Percentiles rank a stretch among this genome's conserved stretches.
These are phyloP conservation scores for Cladosporium sp. DNA, from an alignment of 2,329 filamentous ascomycete genomes.

Conservation along the genomic window DNA sequence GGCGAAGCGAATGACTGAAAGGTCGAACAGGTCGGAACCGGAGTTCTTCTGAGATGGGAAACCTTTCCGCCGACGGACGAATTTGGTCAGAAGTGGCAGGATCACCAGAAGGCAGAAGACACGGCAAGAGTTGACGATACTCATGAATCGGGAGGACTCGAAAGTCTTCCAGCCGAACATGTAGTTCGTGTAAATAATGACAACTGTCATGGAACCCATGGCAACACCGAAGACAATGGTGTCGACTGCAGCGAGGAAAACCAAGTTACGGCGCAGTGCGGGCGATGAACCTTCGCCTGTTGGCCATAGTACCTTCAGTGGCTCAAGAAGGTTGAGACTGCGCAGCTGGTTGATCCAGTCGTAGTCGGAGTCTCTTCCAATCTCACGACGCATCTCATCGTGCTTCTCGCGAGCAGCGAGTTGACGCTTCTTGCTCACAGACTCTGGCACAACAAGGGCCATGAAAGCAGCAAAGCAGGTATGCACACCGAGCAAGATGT, in stretches of 20 bases:
- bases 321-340: slow-evolving; percentile 64
- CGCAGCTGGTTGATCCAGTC: slow-evolving; percentile 44
- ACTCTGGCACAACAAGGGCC: slow-evolving; percentile 73
- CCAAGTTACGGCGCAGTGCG: slow-evolving; percentile 71
- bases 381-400: slow-evolving; percentile 26
- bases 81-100: slow-evolving; percentile 71
- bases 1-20: slow-evolving; percentile 69
- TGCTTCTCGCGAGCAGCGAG: slow-evolving; percentile 66
- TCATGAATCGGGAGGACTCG: slow-evolving; percentile 76
- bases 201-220: slow-evolving; percentile 75
- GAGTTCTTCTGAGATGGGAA: slow-evolving; percentile 47
- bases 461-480: slow-evolving; percentile 69
- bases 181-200: slow-evolving; percentile 77
- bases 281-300: slow-evolving; percentile 58
- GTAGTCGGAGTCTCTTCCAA: slow-evolving; percentile 28
- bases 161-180: slow-evolving; percentile 79
- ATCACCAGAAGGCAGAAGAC: slow-evolving; percentile 71
- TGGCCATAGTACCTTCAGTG: slow-evolving; percentile 74
- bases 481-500: slow-evolving; percentile 70
- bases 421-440: slow-evolving; percentile 70
- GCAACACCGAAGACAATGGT: slow-evolving; percentile 75
- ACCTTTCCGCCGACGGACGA: slow-evolving; percentile 60
- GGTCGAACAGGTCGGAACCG: slow-evolving; percentile 74
- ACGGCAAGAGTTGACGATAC: slow-evolving; percentile 70
- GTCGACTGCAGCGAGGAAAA: slow-evolving; percentile 75